Percentiles rank a stretch among this genome's conserved stretches.
Evolutionary conservation across 2,329 filamentous ascomycete species (phyloP).

Genomic region (Cordyceps cicadae): DNA sequence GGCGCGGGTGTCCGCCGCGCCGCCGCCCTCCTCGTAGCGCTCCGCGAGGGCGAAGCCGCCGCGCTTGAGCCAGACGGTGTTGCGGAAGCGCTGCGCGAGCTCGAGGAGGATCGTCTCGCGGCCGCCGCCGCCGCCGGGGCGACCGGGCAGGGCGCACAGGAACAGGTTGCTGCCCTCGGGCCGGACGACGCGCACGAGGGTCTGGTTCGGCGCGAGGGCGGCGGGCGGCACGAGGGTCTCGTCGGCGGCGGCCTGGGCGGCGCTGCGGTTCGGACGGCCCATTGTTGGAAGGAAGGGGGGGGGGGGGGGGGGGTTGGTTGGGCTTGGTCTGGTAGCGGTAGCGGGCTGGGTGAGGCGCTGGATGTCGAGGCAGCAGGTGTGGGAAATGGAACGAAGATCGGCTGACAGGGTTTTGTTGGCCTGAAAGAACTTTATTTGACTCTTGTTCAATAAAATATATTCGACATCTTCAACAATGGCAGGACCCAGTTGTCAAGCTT

Average conservation of each 20-base stretch:
- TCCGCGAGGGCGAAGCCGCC: slow-evolving; percentile 84
- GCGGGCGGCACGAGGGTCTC: slow-evolving; percentile 55
- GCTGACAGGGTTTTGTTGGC: no score
- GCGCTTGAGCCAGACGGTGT: slow-evolving; percentile 87
- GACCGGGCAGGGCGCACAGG: slow-evolving; percentile 62
- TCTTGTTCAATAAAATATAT: no score
- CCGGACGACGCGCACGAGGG: slow-evolving; percentile 69
- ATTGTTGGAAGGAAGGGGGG: no score
- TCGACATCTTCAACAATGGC: no score
- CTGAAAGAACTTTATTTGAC: no score
- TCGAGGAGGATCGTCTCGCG: slow-evolving; percentile 64
- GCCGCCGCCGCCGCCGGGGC: slow-evolving; percentile 41
- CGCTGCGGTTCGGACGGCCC: slow-evolving; percentile 54
- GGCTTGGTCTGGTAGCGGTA: background rate
- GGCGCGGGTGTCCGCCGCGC: slow-evolving; percentile 49
- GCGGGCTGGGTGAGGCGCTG: background rate
- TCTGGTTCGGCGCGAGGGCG: slow-evolving; percentile 51
- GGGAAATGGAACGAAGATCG: no score
- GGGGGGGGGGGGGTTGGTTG: no score
- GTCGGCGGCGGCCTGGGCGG: slow-evolving; percentile 64
- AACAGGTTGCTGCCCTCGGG: slow-evolving; percentile 88
- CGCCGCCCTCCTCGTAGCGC: slow-evolving; percentile 45
- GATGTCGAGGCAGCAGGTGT: background rate
- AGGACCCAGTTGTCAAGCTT: no score
- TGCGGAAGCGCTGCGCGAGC: slow-evolving; percentile 76